A percentile compares a stretch with the other conserved stretches of the same genome.
phyloP scores from a whole-genome alignment of 805 yeast genomes.

The Cyberlindnera petersonii region DNA sequence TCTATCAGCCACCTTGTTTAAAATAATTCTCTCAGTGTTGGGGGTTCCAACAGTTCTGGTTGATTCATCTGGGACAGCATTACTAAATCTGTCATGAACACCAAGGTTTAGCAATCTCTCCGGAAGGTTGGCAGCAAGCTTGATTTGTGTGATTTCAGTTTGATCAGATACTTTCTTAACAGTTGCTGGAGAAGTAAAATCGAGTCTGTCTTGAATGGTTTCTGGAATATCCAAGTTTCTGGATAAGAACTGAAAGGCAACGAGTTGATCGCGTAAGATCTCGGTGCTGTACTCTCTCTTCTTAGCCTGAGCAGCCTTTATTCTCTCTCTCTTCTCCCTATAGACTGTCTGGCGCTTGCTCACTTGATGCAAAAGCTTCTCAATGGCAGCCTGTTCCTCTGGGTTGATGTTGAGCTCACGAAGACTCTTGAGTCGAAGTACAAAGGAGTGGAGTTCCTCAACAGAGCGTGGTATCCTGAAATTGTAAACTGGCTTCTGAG shows the following conservation, averaged over 20 bases:
- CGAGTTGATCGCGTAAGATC: slow-evolving; percentile 53
- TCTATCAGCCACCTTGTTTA: slow-evolving; percentile 53
- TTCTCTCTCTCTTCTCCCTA: slow-evolving; percentile 24
- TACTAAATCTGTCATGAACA: slow-evolving; percentile 27
- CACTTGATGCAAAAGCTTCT: slow-evolving; percentile 36
- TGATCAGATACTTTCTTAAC: not conserved
- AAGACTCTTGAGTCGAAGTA: slow-evolving; percentile 10
- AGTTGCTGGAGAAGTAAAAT: slow-evolving; percentile 14
- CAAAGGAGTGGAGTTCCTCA: slow-evolving; percentile 8
- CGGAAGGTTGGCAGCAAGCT: slow-evolving; percentile 29
- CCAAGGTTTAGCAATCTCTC: slow-evolving; percentile 30
- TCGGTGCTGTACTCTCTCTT: slow-evolving; percentile 38
- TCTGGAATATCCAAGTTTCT: slow-evolving; percentile 64
- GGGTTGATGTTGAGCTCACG: slow-evolving; percentile 10
- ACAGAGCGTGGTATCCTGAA: slow-evolving; percentile 10
- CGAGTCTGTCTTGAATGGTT: slow-evolving; percentile 38
- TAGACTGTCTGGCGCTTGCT: slow-evolving; percentile 39
- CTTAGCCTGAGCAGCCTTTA: slow-evolving; percentile 25
- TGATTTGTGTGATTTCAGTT: slow-evolving; percentile 21
- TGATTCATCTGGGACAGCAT: slow-evolving; percentile 33
- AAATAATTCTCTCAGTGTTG: slow-evolving; percentile 49
- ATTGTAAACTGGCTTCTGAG: slow-evolving; percentile 4
- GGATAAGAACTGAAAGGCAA: slow-evolving; percentile 60
- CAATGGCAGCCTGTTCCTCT: slow-evolving; percentile 42
- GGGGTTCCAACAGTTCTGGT: slow-evolving; percentile 35